Evolutionary conservation across 495 filamentous ascomycete genomes (phyloP), one percentile per base, ranked within the genome.

Genomic region (Lasiosphaeria ovina): DNA sequence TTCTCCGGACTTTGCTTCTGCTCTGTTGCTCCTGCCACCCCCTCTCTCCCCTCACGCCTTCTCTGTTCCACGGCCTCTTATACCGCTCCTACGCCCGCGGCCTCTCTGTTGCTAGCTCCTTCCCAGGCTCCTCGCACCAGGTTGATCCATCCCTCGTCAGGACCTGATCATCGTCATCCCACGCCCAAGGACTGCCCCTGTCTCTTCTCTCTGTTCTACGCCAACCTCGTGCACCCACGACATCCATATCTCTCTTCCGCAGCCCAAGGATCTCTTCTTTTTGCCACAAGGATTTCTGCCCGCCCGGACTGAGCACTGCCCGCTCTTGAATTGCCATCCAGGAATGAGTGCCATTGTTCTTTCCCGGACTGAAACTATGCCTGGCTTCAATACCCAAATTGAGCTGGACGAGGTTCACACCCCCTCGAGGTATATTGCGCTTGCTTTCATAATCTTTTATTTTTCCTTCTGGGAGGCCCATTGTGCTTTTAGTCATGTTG

Each of bases 331-430:
- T 64, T 45, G 54, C 57, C 48, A 14, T 42, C 64, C 62, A 59
- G 66, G 65, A 74, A 74, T 77, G 75, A 74, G 72, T 74, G 66
- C 76, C 69, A 67, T 77, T 73, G 70, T 76, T 75, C 61, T 76
- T 64, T 61, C 74, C 70, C 72, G 72, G 68, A 69, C 62, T 66
- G 72, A 77, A 58, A 78, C 61, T 64, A 80, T 81, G 78, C 70
- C 77, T 70, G 72, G 72, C 66, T 80, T 66, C 72, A 79, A 72
- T 24, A 24, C 24, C 58, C 73, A 76, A 65, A 60, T 73, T 69
- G 77, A 80, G 66, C 70, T 78, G 70, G 78, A 81, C 62, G 77
- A 81, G 71, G 77, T 80, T 69, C 77, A 79, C 68, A 78, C 77
- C 67, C 78, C 77, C 69, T 76, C 78, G 69, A 81, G 78, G 78